Conservation (phyloP, 768 basidiomycete species). For the Tricholoma saponaceum region DNA sequence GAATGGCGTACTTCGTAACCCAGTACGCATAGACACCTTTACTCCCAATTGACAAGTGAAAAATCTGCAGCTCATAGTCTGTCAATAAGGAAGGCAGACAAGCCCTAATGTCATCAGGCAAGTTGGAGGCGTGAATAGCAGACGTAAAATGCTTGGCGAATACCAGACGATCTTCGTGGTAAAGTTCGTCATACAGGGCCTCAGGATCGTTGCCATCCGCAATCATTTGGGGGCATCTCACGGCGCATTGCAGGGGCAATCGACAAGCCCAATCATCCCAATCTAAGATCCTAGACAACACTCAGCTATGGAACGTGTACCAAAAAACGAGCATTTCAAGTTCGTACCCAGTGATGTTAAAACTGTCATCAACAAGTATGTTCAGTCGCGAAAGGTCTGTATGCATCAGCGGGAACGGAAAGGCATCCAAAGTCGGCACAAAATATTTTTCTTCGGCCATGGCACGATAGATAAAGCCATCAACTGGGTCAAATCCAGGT, state of each 20-base stretch:
- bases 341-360: constrained; percentile 7
- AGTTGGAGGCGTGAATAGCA: constrained; percentile 3
- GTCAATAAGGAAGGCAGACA: constrained; percentile 4
- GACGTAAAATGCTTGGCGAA: constrained; percentile 7
- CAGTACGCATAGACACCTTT: constrained; percentile 7
- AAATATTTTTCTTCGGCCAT: constrained; percentile 9
- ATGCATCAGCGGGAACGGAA: constrained; percentile 9
- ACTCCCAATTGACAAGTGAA: constrained; percentile 4
- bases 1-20: constrained; percentile 4
- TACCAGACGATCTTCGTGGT: constrained; percentile 5
- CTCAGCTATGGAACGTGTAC: neutral
- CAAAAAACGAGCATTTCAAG: constrained; percentile 3
- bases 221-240: constrained; percentile 6
- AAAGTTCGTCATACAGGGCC: constrained; percentile 2
- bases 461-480: constrained; percentile 9
- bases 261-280: constrained; percentile 9
- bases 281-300: constrained; percentile 6
- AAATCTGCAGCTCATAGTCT: neutral
- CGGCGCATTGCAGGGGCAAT: constrained; percentile 5
- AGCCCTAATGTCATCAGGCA: constrained; percentile 6
- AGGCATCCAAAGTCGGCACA: constrained; percentile 7
- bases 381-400: constrained; percentile 6
- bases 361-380: neutral
- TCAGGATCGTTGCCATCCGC: neutral
- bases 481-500: constrained; percentile 7